Conservation (phyloP, 1,284 basidiomycete genomes). For the Coniophora puteana region DNA sequence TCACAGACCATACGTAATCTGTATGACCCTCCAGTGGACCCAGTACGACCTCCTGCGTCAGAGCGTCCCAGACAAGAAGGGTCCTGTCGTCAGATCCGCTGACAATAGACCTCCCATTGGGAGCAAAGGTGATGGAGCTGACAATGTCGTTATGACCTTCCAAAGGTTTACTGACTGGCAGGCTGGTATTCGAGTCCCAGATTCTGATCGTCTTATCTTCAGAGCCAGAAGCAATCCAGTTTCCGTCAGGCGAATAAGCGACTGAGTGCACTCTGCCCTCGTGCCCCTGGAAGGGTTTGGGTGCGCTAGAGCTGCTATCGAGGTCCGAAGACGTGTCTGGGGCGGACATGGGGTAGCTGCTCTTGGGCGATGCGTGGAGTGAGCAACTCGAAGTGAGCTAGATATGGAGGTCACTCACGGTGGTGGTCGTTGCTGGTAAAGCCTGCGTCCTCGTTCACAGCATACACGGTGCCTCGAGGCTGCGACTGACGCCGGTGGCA, state of each 20-base stretch:
- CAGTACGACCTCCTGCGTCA: slow-evolving; percentile 4
- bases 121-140: slow-evolving; percentile 20
- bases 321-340: too few species aligned
- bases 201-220: slow-evolving; percentile 8
- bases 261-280: slow-evolving; percentile 15
- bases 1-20: slow-evolving; percentile 7
- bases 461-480: too few species aligned
- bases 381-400: too few species aligned
- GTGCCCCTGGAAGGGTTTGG: slow-evolving; percentile 12
- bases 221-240: slow-evolving; percentile 10
- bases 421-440: too few species aligned
- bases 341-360: too few species aligned
- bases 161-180: not conserved
- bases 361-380: too few species aligned
- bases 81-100: slow-evolving; percentile 18
- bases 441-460: too few species aligned
- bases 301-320: too few species aligned
- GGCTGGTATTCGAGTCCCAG: slow-evolving; percentile 7
- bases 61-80: slow-evolving; percentile 17
- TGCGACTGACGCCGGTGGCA: too few species aligned
- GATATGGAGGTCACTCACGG: too few species aligned
- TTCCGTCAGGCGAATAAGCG: slow-evolving; percentile 19
- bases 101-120: slow-evolving; percentile 17
- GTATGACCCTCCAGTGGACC: slow-evolving; percentile 9
- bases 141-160: slow-evolving; percentile 16